phyloP scores from a whole-genome alignment of 768 basidiomycete genomes.

The Suillus paluster region DNA sequence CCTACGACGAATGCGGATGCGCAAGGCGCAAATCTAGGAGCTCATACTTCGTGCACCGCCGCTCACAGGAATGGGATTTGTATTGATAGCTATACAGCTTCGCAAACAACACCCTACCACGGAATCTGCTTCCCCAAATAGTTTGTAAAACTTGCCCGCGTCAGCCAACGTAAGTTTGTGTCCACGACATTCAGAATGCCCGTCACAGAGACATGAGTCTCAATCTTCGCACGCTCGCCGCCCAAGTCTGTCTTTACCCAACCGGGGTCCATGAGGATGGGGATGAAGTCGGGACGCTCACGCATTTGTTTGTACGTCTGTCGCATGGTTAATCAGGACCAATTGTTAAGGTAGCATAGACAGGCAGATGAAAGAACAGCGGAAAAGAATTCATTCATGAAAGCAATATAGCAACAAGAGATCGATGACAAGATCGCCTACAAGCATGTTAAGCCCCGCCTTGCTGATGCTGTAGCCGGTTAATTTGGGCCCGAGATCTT shows the following conservation, averaged over 20 bases:
- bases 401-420: conserved; percentile 5
- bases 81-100: conserved; percentile 1
- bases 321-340: too few species aligned
- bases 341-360: neutral
- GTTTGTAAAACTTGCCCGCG: conserved; percentile 17
- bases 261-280: conserved; percentile 90
- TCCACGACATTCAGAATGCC: conserved; percentile 21
- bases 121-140: conserved; percentile 11
- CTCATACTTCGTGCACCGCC: neutral
- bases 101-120: conserved; percentile 3
- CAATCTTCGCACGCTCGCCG: conserved; percentile 33
- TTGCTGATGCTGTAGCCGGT: conserved; percentile 21
- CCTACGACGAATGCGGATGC: neutral
- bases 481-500: conserved; percentile 7
- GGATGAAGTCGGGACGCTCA: conserved; percentile 16
- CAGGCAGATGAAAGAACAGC: neutral
- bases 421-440: conserved; percentile 19
- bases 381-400: neutral
- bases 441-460: conserved; percentile 17
- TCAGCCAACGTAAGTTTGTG: conserved; percentile 3
- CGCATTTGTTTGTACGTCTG: conserved; percentile 19
- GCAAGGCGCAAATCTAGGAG: neutral
- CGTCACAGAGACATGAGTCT: conserved; percentile 34
- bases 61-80: neutral
- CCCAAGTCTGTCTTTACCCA: conserved; percentile 76